Conservation (phyloP, 176 grass and related monocot species). For the Zizania latifolia region DNA sequence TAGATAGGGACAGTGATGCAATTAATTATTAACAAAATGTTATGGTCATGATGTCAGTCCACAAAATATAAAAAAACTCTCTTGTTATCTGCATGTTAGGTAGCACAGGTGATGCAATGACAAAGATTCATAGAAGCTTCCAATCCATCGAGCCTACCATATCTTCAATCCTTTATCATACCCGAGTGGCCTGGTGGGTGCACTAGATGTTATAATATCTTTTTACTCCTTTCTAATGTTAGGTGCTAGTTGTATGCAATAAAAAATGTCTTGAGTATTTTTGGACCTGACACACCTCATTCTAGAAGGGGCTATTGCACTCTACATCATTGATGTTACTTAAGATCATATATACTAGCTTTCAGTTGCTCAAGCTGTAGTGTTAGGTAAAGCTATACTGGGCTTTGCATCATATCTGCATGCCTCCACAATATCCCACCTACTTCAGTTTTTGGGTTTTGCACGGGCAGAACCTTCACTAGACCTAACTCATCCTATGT, state of each 20-base stretch:
- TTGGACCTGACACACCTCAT: constrained; percentile 39
- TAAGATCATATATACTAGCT: constrained; percentile 38
- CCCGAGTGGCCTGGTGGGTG: constrained; percentile 40
- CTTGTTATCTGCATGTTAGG: constrained; percentile 54
- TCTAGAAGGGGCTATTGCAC: constrained; percentile 45
- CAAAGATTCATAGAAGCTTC: constrained; percentile 48
- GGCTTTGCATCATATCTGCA: constrained; percentile 42
- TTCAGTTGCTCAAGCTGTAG: constrained; percentile 45
- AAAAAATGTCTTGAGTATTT: constrained; percentile 35
- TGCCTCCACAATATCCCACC: constrained; percentile 44
- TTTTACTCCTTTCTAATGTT: constrained; percentile 46
- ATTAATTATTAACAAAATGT: constrained; percentile 22
- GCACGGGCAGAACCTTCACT: constrained; percentile 34
- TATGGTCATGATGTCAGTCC: constrained; percentile 20
- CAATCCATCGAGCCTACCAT: constrained; percentile 35
- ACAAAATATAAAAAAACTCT: constrained; percentile 16
- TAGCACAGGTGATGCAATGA: constrained; percentile 38
- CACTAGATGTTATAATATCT: constrained; percentile 28
- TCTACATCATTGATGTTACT: constrained; percentile 40
- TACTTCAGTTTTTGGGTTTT: constrained; percentile 29
- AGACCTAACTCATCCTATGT: constrained; percentile 44
- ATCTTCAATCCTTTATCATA: constrained; percentile 27
- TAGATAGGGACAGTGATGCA: constrained; percentile 25
- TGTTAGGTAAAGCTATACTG: constrained; percentile 53
- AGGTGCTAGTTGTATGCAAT: constrained; percentile 37